Percentiles rank a stretch among this genome's conserved stretches.
phyloP scores from a whole-genome alignment of 257 asterid genomes.

The Misopates orontium region DNA sequence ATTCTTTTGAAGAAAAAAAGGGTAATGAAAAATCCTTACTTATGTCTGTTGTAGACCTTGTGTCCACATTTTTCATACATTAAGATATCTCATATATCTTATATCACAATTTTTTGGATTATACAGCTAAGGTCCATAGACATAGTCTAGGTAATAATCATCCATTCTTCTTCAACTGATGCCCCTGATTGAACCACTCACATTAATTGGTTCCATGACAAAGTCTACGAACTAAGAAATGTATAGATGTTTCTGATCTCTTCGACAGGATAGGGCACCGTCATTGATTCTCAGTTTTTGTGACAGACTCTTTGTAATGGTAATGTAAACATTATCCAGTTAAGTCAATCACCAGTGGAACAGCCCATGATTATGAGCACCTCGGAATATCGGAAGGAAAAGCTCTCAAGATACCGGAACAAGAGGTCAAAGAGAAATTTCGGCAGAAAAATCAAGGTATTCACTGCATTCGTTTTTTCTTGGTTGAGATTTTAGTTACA shows the following conservation, averaged over 20 bases:
- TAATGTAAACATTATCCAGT: conserved; percentile 42
- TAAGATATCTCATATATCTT: too few species aligned
- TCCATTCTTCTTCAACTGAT: too few species aligned
- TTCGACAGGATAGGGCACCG: conserved; percentile 55
- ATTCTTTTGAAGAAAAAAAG: too few species aligned
- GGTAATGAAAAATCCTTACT: too few species aligned
- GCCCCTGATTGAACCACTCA: conserved; percentile 12
- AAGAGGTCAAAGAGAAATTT: conserved; percentile 88
- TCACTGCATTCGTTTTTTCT: too few species aligned
- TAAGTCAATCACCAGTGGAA: conserved; percentile 52
- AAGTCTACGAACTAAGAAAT: conserved; percentile 53
- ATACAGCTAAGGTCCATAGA: too few species aligned
- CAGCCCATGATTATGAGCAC: conserved; percentile 43
- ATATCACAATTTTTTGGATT: too few species aligned
- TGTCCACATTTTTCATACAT: too few species aligned
- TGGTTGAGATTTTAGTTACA: too few species aligned
- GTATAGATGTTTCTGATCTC: conserved; percentile 56
- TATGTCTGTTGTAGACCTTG: too few species aligned
- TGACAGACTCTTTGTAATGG: conserved; percentile 78
- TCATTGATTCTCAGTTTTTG: conserved; percentile 69
- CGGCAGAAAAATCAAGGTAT: conserved; percentile 88
- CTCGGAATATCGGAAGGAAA: conserved; percentile 73
- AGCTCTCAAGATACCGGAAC: conserved; percentile 80
- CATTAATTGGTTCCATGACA: conserved; percentile 31
- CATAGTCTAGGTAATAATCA: too few species aligned